A percentile compares a stretch with the other conserved stretches of the same genome.
Conservation (phyloP, 2,329 filamentous ascomycete species). For the Ophiostoma populinum region DNA sequence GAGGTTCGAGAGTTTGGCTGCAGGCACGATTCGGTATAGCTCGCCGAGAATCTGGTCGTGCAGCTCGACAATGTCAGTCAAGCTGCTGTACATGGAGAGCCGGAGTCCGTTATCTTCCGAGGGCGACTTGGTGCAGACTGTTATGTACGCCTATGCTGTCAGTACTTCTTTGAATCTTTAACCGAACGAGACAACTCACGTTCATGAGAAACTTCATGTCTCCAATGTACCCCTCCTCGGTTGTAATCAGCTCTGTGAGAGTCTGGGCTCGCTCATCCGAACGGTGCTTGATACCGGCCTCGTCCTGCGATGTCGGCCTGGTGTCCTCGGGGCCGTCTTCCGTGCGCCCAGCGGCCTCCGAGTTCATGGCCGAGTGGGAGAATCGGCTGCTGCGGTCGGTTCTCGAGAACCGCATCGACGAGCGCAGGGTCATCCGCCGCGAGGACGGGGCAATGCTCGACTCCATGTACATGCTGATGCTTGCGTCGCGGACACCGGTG, state of each 20-base stretch:
- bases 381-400: slow-evolving; percentile 46
- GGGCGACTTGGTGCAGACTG: slow-evolving; percentile 55
- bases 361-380: slow-evolving; percentile 42
- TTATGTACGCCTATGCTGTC: slow-evolving; percentile 47
- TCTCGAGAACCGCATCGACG: slow-evolving; percentile 37
- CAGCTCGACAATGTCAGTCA: slow-evolving; percentile 63
- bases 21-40: slow-evolving; percentile 52
- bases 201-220: slow-evolving; percentile 78
- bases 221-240: slow-evolving; percentile 76
- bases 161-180: background rate
- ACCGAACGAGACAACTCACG: slow-evolving; percentile 29
- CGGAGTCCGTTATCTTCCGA: slow-evolving; percentile 45
- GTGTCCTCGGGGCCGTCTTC: slow-evolving; percentile 45
- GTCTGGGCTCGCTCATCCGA: slow-evolving; percentile 61
- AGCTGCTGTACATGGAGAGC: slow-evolving; percentile 59
- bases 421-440: slow-evolving; percentile 31
- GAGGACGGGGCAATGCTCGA: slow-evolving; percentile 50
- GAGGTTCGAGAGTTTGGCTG: slow-evolving; percentile 36
- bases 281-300: slow-evolving; percentile 53
- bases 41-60: slow-evolving; percentile 69
- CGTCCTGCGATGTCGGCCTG: slow-evolving; percentile 28
- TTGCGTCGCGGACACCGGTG: slow-evolving; percentile 65
- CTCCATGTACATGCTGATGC: slow-evolving; percentile 53
- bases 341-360: slow-evolving; percentile 23
- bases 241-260: slow-evolving; percentile 68